These are phyloP conservation scores for Talaromyces marneffei DNA, from an alignment of 2,329 filamentous ascomycete species.

Conservation along the genomic window DNA sequence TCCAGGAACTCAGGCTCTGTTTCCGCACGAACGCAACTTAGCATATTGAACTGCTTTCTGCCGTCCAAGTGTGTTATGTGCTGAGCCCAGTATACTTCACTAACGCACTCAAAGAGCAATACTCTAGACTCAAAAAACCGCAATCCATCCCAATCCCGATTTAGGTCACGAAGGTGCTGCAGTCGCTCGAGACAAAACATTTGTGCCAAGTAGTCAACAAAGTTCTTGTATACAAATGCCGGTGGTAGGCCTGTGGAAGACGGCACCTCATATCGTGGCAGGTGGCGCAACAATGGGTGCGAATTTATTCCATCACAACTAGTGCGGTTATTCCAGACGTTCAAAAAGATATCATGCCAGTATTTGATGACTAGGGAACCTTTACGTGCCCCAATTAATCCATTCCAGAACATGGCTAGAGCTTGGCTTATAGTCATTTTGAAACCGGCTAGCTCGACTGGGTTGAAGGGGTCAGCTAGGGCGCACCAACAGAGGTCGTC, in stretches of 20 bases:
- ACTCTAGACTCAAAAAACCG: neutral
- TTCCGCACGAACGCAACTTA: neutral
- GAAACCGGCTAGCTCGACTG: conserved; percentile 26
- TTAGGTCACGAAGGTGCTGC: neutral
- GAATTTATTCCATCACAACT: neutral
- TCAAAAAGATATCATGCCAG: conserved; percentile 12
- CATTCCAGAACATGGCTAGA: conserved; percentile 7
- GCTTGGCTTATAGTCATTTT: neutral
- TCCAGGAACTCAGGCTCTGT: neutral
- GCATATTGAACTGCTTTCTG: neutral
- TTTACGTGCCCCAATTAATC: conserved; percentile 8
- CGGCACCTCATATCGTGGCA: neutral
- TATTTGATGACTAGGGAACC: conserved; percentile 7
- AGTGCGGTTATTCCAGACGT: conserved; percentile 4
- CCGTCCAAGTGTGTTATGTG: neutral
- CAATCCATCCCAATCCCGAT: neutral
- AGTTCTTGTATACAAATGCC: neutral
- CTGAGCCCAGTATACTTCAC: neutral
- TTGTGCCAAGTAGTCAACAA: neutral
- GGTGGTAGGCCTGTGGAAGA: neutral
- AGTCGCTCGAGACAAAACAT: conserved; percentile 2
- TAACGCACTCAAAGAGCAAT: neutral
- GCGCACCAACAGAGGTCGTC: conserved; percentile 41
- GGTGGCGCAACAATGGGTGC: neutral
- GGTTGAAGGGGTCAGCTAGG: conserved; percentile 31